These are phyloP conservation scores for Neocatenulostroma microsporum DNA, from an alignment of 2,329 filamentous ascomycete species.

Conservation along the genomic window DNA sequence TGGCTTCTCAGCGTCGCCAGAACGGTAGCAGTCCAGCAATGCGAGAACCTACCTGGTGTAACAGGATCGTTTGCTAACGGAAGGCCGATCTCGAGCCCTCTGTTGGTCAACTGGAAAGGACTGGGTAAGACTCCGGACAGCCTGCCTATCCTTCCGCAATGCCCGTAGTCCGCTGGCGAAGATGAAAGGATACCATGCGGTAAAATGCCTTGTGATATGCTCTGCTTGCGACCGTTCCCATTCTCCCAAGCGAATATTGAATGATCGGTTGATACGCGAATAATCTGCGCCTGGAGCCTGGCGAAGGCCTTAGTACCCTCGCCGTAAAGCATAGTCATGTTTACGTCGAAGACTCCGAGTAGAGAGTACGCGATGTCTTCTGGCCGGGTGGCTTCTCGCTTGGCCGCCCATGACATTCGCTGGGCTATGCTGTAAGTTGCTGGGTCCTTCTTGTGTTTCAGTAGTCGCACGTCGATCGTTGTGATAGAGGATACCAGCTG, in stretches of 20 bases:
- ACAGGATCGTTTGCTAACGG: background rate
- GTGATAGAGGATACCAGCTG: constrained; percentile 7
- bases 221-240: background rate
- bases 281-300: constrained; percentile 28
- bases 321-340: constrained; percentile 40
- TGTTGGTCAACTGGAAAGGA: constrained; percentile 1
- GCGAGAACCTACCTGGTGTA: background rate
- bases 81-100: constrained; percentile 2
- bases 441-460: constrained; percentile 9
- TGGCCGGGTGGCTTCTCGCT: constrained; percentile 7
- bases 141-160: constrained; percentile 1
- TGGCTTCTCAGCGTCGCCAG: background rate
- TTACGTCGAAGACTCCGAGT: constrained; percentile 38
- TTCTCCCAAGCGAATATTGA: constrained; percentile 7
- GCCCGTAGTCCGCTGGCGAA: constrained; percentile 2
- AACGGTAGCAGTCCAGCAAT: constrained; percentile 5
- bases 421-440: constrained; percentile 16
- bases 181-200: no score
- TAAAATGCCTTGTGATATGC: constrained; percentile 1
- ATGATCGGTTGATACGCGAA: constrained; percentile 4
- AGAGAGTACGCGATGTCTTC: constrained; percentile 42
- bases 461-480: constrained; percentile 7
- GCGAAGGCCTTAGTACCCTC: constrained; percentile 20
- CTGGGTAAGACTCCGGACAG: constrained; percentile 1
- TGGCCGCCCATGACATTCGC: constrained; percentile 10